Evolutionary conservation across 2,329 filamentous ascomycete species (phyloP).

Genomic region (Immersiporthe knoxdaviesiana): DNA sequence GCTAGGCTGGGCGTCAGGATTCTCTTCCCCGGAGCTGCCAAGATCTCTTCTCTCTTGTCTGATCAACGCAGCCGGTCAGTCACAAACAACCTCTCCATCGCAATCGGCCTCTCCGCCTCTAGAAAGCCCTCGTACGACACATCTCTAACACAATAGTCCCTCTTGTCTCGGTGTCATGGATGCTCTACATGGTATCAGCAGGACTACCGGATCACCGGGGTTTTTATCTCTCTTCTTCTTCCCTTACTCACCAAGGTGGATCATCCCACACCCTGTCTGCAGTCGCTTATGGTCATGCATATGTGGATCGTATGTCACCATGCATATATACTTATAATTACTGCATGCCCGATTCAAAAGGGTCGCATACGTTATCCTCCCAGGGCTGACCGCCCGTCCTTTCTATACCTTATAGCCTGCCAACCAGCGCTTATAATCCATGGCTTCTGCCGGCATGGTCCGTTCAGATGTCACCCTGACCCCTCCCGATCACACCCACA

Average conservation of each 20-base stretch:
- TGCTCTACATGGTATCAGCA: not conserved
- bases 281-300: conserved; percentile 10
- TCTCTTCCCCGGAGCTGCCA: not conserved
- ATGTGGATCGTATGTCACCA: conserved; percentile 4
- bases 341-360: not conserved
- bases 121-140: not conserved
- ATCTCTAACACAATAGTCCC: not conserved
- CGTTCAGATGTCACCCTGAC: not conserved
- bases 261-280: not conserved
- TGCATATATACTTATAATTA: too few species aligned
- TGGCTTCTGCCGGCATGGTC: not conserved
- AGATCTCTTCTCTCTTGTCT: not conserved
- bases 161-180: not conserved
- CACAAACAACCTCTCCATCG: not conserved
- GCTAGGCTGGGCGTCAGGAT: not conserved
- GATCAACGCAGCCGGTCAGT: not conserved
- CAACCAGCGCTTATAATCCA: conserved; percentile 6
- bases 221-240: not conserved
- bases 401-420: conserved; percentile 2
- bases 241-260: not conserved
- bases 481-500: not conserved
- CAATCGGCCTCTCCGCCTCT: not conserved
- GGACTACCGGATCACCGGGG: not conserved
- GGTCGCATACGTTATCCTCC: not conserved
- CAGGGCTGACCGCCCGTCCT: not conserved